Evolutionary conservation across 2,329 filamentous ascomycete genomes (phyloP).

Genomic region (Epichloe festucae): DNA sequence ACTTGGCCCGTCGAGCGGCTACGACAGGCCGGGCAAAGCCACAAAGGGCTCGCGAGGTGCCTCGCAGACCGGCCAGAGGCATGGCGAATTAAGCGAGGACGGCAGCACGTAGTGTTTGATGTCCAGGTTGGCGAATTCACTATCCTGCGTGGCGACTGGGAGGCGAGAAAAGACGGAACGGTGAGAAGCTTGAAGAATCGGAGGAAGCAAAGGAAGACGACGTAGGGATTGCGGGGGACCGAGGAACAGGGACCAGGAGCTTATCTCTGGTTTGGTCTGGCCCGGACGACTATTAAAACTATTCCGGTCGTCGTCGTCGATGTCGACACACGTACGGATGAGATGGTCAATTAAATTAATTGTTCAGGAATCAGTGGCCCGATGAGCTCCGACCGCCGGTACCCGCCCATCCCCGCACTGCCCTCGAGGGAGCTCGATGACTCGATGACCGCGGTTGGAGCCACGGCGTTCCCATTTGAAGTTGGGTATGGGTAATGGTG

Average conservation of each 20-base stretch:
- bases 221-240: not conserved
- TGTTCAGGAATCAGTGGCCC: not conserved
- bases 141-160: not conserved
- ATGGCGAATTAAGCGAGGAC: conserved; percentile 18
- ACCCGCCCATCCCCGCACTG: conserved; percentile 6
- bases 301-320: no score
- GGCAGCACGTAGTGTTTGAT: not conserved
- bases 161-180: not conserved
- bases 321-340: no score
- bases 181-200: not conserved
- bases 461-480: no score
- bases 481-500: no score
- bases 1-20: conserved; percentile 26
- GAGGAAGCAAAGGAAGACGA: not conserved
- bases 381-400: conserved; percentile 13
- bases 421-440: no score
- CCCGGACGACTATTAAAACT: no score
- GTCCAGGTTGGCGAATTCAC: not conserved
- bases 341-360: no score
- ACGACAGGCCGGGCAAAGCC: conserved; percentile 22
- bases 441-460: no score
- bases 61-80: conserved; percentile 34
- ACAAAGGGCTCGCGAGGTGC: conserved; percentile 35
- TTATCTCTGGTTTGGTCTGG: not conserved
- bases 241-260: conserved; percentile 1